A percentile compares a stretch with the other conserved stretches of the same genome.
These are phyloP conservation scores for Dorcoceras hygrometricum DNA, from an alignment of 257 asterid genomes.

Conservation along the genomic window DNA sequence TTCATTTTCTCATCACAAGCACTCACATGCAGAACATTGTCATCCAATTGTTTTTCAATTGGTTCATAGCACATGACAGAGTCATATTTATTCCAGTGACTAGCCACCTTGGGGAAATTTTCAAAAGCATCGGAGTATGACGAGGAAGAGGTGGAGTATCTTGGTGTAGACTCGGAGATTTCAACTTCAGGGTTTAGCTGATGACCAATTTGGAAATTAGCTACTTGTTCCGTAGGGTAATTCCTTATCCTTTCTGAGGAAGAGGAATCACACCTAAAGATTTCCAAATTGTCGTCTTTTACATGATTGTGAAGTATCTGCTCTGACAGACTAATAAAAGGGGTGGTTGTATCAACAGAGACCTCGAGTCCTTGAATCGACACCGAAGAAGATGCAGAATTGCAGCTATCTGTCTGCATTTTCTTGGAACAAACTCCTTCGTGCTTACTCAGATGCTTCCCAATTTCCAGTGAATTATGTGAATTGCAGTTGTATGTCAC, in stretches of 20 bases:
- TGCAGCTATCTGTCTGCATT: slow-evolving; percentile 58
- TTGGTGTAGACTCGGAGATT: slow-evolving; percentile 42
- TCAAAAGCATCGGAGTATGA: slow-evolving; percentile 45
- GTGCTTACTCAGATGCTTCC: slow-evolving; percentile 39
- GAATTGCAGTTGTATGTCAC: slow-evolving; percentile 31
- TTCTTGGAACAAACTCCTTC: slow-evolving; percentile 40
- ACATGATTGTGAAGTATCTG: slow-evolving; percentile 37
- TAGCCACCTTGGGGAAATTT: slow-evolving; percentile 28
- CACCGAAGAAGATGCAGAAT: slow-evolving; percentile 74
- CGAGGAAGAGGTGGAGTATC: slow-evolving; percentile 57
- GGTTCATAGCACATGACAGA: slow-evolving; percentile 28
- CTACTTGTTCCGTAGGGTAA: slow-evolving; percentile 26
- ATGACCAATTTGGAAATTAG: slow-evolving; percentile 22
- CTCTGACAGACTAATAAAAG: slow-evolving; percentile 35
- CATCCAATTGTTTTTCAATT: slow-evolving; percentile 32
- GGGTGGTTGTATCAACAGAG: slow-evolving; percentile 54
- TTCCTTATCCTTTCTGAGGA: slow-evolving; percentile 33
- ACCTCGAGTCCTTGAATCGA: slow-evolving; percentile 74
- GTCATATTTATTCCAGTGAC: slow-evolving; percentile 33
- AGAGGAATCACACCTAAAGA: slow-evolving; percentile 35
- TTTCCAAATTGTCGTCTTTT: slow-evolving; percentile 34
- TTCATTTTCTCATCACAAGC: slow-evolving; percentile 35
- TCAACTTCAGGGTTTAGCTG: slow-evolving; percentile 46
- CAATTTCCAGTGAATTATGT: slow-evolving; percentile 34
- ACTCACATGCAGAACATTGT: slow-evolving; percentile 35